A percentile compares a stretch with the other conserved stretches of the same genome.
phyloP scores from a whole-genome alignment of 208 protist species.

The Trypanosoma scelopori region DNA sequence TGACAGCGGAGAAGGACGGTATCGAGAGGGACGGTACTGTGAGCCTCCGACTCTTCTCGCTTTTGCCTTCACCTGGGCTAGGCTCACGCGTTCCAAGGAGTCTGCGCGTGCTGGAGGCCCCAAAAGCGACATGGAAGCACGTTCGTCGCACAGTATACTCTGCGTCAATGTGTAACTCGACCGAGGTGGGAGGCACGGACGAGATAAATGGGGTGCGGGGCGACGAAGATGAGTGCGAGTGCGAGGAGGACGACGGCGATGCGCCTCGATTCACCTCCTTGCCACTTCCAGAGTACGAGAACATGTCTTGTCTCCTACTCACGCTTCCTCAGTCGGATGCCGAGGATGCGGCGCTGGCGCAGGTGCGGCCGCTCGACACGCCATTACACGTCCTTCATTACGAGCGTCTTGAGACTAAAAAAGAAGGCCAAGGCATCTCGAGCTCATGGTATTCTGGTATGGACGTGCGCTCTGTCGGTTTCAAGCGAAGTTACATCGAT shows the following conservation, averaged over 20 bases:
- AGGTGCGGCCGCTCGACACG: slow-evolving; percentile 1
- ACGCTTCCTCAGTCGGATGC: slow-evolving; percentile 9
- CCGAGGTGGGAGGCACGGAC: background rate
- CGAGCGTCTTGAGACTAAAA: slow-evolving; percentile 15
- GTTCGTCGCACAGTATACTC: slow-evolving; percentile 16
- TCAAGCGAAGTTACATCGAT: slow-evolving; percentile 34
- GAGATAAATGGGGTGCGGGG: slow-evolving; percentile 9
- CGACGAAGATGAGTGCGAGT: slow-evolving; percentile 19
- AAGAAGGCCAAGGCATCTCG: slow-evolving; percentile 30
- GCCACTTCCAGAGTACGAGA: slow-evolving; percentile 36
- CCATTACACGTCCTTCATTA: slow-evolving; percentile 23
- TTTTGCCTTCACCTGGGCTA: slow-evolving; percentile 13
- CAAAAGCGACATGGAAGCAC: slow-evolving; percentile 25
- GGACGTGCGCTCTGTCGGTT: slow-evolving; percentile 15
- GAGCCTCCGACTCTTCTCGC: slow-evolving; percentile 21
- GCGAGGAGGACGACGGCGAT: background rate
- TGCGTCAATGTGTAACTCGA: background rate
- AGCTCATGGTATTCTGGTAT: slow-evolving; percentile 33
- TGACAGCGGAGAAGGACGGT: background rate
- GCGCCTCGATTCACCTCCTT: slow-evolving; percentile 29
- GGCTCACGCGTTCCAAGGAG: slow-evolving; percentile 2
- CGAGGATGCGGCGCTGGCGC: slow-evolving; percentile 1
- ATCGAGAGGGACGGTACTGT: background rate
- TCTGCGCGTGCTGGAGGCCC: slow-evolving; percentile 22
- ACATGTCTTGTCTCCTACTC: slow-evolving; percentile 36